A percentile compares a stretch with the other conserved stretches of the same genome.
Evolutionary conservation across 2,329 filamentous ascomycete species (phyloP).

Genomic region (Plenodomus tracheiphilus): DNA sequence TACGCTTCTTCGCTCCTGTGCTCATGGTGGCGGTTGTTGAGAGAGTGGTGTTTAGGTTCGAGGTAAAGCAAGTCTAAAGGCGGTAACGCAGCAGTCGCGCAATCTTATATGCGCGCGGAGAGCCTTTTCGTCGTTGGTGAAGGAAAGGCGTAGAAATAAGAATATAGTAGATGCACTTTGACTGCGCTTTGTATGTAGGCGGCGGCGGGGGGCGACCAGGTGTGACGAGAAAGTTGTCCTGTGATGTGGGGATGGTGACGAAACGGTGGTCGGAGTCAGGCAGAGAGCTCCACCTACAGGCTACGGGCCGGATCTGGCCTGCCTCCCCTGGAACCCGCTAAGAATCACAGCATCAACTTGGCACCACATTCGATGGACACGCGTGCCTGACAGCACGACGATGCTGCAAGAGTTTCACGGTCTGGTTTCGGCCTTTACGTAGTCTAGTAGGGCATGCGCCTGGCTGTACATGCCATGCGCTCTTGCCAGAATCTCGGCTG

Average conservation of each 20-base stretch:
- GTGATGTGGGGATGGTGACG: slow-evolving; percentile 10
- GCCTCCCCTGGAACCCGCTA: slow-evolving; percentile 1
- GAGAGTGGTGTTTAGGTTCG: slow-evolving; percentile 2
- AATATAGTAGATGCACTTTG: slow-evolving; percentile 1
- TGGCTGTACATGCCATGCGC: no score
- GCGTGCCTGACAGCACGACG: neutral
- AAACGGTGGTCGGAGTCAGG: slow-evolving; percentile 1
- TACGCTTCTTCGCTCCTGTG: slow-evolving; percentile 49
- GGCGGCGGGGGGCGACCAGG: slow-evolving; percentile 2
- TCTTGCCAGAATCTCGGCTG: no score
- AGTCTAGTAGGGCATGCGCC: no score
- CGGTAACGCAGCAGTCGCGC: slow-evolving; percentile 3
- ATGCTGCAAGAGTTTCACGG: neutral
- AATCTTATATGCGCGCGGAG: slow-evolving; percentile 1
- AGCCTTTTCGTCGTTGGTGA: neutral
- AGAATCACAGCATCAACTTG: neutral
- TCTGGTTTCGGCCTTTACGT: no score
- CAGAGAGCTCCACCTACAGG: slow-evolving; percentile 16
- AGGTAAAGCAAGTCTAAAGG: slow-evolving; percentile 9
- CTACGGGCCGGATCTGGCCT: slow-evolving; percentile 1
- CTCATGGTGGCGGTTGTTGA: slow-evolving; percentile 33
- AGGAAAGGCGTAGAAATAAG: neutral
- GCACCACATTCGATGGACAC: neutral
- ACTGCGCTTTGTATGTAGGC: slow-evolving; percentile 4
- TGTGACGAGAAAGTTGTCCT: slow-evolving; percentile 8